Conservation (phyloP, 192 early-diverging fungal species). For the Chytriomyces sp. region DNA sequence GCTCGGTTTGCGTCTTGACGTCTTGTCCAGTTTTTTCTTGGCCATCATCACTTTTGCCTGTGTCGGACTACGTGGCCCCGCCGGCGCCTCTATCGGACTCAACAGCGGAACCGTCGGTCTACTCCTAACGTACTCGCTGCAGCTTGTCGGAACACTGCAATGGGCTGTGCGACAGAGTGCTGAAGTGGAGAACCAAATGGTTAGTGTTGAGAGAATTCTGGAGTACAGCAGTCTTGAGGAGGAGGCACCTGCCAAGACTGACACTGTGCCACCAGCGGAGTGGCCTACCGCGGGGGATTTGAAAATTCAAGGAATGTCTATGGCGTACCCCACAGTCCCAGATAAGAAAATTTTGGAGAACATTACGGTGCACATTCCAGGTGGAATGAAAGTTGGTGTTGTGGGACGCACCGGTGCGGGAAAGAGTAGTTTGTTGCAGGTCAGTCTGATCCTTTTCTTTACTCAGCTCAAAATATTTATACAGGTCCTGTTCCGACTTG, state of each 20-base stretch:
- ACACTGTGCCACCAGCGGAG: constrained; percentile 33
- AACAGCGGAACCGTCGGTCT: constrained; percentile 54
- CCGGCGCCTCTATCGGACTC: constrained; percentile 37
- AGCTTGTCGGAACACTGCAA: constrained; percentile 55
- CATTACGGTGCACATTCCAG: constrained; percentile 62
- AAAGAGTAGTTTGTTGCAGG: constrained; percentile 59
- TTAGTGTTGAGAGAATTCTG: constrained; percentile 67
- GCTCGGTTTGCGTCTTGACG: constrained; percentile 60
- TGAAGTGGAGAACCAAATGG: constrained; percentile 59
- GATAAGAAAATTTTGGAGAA: constrained; percentile 47
- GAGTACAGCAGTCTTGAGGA: constrained; percentile 55
- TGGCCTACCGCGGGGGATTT: constrained; percentile 64
- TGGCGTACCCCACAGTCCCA: constrained; percentile 46
- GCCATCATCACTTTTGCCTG: constrained; percentile 47
- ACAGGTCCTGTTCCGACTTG: constrained; percentile 70
- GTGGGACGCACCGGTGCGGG: constrained; percentile 76
- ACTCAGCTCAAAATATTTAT: no score
- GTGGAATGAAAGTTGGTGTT: constrained; percentile 72
- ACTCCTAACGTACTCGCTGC: constrained; percentile 55
- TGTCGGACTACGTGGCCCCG: constrained; percentile 43
- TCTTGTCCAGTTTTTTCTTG: constrained; percentile 52
- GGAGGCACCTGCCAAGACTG: constrained; percentile 28
- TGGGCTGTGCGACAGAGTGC: constrained; percentile 51
- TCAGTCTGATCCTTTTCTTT: constrained; percentile 40
- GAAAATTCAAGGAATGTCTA: constrained; percentile 52